Evolutionary conservation across 1,139 yeast species (phyloP), one percentile per base, ranked within the genome.

Genomic region (Geotrichum cucujoidarum): DNA sequence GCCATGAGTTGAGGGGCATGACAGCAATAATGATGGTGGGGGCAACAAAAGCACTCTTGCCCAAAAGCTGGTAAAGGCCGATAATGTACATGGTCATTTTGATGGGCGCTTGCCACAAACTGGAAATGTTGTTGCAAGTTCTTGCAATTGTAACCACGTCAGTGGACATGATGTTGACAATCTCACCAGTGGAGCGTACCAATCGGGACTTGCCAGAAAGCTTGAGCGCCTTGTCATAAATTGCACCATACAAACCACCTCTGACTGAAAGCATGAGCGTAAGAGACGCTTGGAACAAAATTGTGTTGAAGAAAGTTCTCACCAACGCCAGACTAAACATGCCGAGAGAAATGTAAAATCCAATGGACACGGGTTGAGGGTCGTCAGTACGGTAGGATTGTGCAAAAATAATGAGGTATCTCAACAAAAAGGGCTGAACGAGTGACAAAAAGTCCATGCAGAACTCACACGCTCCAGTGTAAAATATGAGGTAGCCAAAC

Each of bases 261-360:
- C 82, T 52, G 7, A 61, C 57, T 4, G 56, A 51, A 20, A 62
- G 51, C 20, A 57, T 59, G 14, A 57, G 54, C 21, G 58, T 49
- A 80, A 75, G 53, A 66, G 34, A 74, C 32, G 2, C 83, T 72
- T 53, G 80, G 69, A 47, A 78, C 60, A 4, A 86, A 84, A 56
- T 86, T 92, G 66, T 89, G 90, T 60, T 84, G 71, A 79, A 77
- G 3, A 83, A 80, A 1, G 96, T 86, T 68, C 88, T 95, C n/a
- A 78, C 62, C 22, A 88, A 75, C 3, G 95, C 83, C 5, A 85
- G 81, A 6, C 78, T 62, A 61, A 90, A 86, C 95, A 90, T 88
- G 2, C 80, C 78, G 2, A 79, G 61, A 0, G 95, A 88, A 57
- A 89, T 80, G 79, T 84, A 79, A 52, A 84, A 77, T 31, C 97